These are phyloP conservation scores for Termitomyces sp. DNA, from an alignment of 768 basidiomycete species.

Conservation along the genomic window DNA sequence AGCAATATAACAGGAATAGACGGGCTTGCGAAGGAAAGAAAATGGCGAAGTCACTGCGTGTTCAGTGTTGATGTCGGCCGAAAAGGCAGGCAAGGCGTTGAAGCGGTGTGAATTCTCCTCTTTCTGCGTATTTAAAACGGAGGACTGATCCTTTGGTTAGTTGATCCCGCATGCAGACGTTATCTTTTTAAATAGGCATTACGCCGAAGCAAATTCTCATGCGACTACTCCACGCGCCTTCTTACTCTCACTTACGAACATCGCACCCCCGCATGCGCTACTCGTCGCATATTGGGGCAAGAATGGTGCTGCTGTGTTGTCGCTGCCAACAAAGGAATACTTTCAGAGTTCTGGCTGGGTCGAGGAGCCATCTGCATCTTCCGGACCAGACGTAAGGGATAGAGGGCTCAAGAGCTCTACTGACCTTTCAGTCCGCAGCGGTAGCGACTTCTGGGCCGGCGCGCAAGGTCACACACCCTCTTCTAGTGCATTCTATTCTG, in stretches of 20 bases:
- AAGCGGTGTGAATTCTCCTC: constrained; percentile 55
- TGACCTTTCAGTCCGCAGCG: constrained; percentile 55
- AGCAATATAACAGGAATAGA: constrained; percentile 78
- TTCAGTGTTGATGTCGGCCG: constrained; percentile 79
- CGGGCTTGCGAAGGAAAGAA: constrained; percentile 76
- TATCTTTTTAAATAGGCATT: constrained; percentile 73
- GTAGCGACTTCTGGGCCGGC: constrained; percentile 76
- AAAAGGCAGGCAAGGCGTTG: constrained; percentile 70
- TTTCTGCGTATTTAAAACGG: not conserved
- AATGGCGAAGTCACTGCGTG: constrained; percentile 80
- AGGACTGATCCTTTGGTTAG: constrained; percentile 32
- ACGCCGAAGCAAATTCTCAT: constrained; percentile 62
- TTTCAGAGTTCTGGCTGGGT: constrained; percentile 85
- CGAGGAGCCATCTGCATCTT: constrained; percentile 38
- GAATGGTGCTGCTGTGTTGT: constrained; percentile 78
- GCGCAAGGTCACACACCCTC: constrained; percentile 51
- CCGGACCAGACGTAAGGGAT: constrained; percentile 12
- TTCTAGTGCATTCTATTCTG: constrained; percentile 49
- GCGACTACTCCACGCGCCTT: constrained; percentile 71
- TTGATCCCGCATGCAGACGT: constrained; percentile 81
- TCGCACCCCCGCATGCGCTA: constrained; percentile 69
- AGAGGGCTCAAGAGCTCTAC: constrained; percentile 18
- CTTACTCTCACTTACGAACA: constrained; percentile 65
- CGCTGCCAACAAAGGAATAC: constrained; percentile 80
- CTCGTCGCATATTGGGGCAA: constrained; percentile 81